A percentile compares a stretch with the other conserved stretches of the same genome.
phyloP scores from a whole-genome alignment of 495 filamentous ascomycete species.

The Penicillium turbatum region DNA sequence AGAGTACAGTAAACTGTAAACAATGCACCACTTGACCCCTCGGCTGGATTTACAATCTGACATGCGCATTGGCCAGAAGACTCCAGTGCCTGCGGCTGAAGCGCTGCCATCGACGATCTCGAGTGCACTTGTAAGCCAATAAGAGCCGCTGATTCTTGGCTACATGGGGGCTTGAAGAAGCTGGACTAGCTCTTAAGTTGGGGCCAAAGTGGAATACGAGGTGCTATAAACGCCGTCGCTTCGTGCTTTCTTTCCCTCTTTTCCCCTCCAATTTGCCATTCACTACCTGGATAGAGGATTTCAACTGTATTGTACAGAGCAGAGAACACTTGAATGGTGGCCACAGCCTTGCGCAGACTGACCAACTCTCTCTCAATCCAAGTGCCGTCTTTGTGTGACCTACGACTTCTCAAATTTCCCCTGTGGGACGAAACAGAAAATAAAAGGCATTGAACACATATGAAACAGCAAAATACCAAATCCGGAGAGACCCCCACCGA shows the following conservation, averaged over 20 bases:
- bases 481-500: background rate
- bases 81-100: conserved; percentile 6
- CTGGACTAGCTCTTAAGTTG: background rate
- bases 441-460: background rate
- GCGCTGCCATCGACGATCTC: conserved; percentile 2
- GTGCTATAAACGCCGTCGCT: background rate
- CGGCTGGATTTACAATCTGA: conserved; percentile 1
- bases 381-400: background rate
- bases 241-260: background rate
- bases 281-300: background rate
- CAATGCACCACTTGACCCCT: background rate
- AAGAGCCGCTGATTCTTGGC: background rate
- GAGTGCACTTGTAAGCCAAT: conserved; percentile 6
- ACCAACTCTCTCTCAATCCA: background rate
- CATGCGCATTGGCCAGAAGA: background rate
- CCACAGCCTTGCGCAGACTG: background rate
- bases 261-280: background rate
- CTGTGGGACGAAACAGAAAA: background rate
- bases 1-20: background rate
- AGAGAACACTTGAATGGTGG: background rate
- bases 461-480: conserved; percentile 16
- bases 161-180: conserved; percentile 4
- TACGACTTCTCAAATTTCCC: background rate
- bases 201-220: conserved; percentile 2
- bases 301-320: background rate